A percentile compares a stretch with the other conserved stretches of the same genome.
phyloP scores from a whole-genome alignment of 192 early-diverging fungal genomes.

The Backusella morwellensis region DNA sequence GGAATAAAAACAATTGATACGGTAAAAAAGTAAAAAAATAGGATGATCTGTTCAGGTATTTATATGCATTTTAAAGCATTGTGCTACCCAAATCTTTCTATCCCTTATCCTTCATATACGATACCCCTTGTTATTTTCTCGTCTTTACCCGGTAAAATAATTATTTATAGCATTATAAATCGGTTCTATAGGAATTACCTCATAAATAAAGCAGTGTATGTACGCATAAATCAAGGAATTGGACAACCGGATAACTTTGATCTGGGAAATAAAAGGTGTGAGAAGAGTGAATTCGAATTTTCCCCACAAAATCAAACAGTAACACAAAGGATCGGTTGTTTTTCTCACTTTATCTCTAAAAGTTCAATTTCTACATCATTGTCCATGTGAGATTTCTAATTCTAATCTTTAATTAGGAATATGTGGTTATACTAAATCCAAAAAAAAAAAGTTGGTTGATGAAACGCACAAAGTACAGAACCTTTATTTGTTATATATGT shows the following conservation, averaged over 20 bases:
- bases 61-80: background rate
- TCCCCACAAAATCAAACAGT: background rate
- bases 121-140: background rate
- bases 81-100: background rate
- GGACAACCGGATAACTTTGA: background rate
- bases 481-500: background rate
- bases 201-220: background rate
- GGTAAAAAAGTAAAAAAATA: background rate
- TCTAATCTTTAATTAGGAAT: background rate
- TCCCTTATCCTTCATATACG: background rate
- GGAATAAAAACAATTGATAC: background rate
- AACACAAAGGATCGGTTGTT: background rate
- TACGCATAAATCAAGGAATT: background rate
- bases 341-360: slow-evolving; percentile 7
- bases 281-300: background rate
- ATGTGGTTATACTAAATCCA: background rate
- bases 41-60: background rate
- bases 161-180: background rate
- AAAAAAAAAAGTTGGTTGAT: background rate
- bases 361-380: slow-evolving; percentile 2
- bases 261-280: background rate
- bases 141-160: background rate
- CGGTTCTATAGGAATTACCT: background rate
- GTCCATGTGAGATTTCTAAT: background rate
- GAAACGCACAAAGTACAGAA: background rate